These are phyloP conservation scores for Lobosporangium transversale DNA, from an alignment of 192 early-diverging fungal species.

Conservation along the genomic window DNA sequence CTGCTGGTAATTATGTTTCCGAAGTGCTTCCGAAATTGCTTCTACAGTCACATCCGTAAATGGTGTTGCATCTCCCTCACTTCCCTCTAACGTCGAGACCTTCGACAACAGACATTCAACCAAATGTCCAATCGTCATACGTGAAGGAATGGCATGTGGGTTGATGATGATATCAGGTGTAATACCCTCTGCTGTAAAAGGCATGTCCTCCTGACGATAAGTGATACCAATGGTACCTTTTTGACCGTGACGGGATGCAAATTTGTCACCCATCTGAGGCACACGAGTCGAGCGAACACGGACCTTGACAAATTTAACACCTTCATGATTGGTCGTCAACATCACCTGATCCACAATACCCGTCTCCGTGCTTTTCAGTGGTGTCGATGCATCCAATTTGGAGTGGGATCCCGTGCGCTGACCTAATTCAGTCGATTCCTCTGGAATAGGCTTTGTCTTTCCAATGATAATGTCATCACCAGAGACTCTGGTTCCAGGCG, in stretches of 20 bases:
- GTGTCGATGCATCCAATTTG: slow-evolving; percentile 95
- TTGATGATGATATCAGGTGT: slow-evolving; percentile 98
- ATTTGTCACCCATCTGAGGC: slow-evolving; percentile 99
- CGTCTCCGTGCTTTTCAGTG: slow-evolving; percentile 91
- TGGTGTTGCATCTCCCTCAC: slow-evolving; percentile 98
- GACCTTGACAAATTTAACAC: slow-evolving; percentile 97
- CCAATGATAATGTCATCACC: slow-evolving; percentile 99
- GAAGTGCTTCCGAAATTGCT: slow-evolving; percentile 84
- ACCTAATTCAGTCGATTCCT: slow-evolving; percentile 90
- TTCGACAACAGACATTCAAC: slow-evolving; percentile 98
- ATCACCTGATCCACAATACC: slow-evolving; percentile 98
- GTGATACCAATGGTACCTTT: slow-evolving; percentile 99
- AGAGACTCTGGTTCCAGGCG: slow-evolving; percentile 92
- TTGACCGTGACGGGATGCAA: slow-evolving; percentile 99
- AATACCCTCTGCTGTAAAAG: slow-evolving; percentile 94
- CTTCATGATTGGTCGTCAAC: slow-evolving; percentile 94
- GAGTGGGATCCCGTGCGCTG: slow-evolving; percentile 87
- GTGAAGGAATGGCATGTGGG: slow-evolving; percentile 99
- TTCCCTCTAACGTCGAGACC: slow-evolving; percentile 89
- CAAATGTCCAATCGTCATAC: slow-evolving; percentile 99
- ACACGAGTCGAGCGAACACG: slow-evolving; percentile 96
- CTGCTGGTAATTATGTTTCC: slow-evolving; percentile 86
- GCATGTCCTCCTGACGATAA: slow-evolving; percentile 98
- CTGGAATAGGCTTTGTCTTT: slow-evolving; percentile 91
- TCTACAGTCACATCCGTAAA: slow-evolving; percentile 99